Evolutionary conservation across 495 filamentous ascomycete genomes (phyloP).

Genomic region (Penicillium canariense): DNA sequence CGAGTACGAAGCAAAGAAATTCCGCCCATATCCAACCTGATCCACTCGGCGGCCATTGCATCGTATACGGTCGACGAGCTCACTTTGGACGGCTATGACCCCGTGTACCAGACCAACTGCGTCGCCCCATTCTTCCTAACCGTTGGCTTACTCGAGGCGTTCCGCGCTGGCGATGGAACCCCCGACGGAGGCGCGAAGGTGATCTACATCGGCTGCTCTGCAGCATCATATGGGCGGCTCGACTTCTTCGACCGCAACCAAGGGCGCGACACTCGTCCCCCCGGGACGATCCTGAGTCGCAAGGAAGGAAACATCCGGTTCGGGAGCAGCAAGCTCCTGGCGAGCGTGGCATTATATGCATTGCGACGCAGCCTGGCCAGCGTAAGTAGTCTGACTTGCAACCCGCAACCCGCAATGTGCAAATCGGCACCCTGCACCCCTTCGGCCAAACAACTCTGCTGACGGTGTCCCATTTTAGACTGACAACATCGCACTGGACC

Average conservation of each 20-base stretch:
- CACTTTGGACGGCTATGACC: slow-evolving; percentile 39
- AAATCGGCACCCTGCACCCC: neutral
- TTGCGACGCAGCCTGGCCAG: slow-evolving; percentile 40
- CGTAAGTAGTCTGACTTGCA: slow-evolving; percentile 24
- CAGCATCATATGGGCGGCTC: slow-evolving; percentile 34
- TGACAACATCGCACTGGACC: slow-evolving; percentile 38
- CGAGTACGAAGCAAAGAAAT: slow-evolving; percentile 38
- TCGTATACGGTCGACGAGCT: slow-evolving; percentile 37
- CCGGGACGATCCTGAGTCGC: slow-evolving; percentile 29
- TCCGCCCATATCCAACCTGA: slow-evolving; percentile 36
- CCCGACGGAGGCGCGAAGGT: slow-evolving; percentile 36
- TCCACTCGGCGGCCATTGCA: slow-evolving; percentile 39
- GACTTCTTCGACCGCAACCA: slow-evolving; percentile 36
- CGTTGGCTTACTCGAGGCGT: slow-evolving; percentile 40
- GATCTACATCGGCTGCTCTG: slow-evolving; percentile 41
- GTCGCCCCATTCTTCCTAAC: slow-evolving; percentile 42
- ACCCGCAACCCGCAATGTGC: neutral
- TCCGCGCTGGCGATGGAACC: slow-evolving; percentile 37
- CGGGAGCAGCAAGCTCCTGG: slow-evolving; percentile 42
- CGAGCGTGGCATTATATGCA: slow-evolving; percentile 42
- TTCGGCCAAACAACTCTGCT: slow-evolving; percentile 1
- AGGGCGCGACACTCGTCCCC: slow-evolving; percentile 12
- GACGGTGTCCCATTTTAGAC: slow-evolving; percentile 20
- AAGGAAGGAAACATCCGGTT: slow-evolving; percentile 38
- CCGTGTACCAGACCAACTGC: slow-evolving; percentile 44